These are phyloP conservation scores for Mucor irregularis DNA, from an alignment of 371 early-diverging fungal species.

Conservation along the genomic window DNA sequence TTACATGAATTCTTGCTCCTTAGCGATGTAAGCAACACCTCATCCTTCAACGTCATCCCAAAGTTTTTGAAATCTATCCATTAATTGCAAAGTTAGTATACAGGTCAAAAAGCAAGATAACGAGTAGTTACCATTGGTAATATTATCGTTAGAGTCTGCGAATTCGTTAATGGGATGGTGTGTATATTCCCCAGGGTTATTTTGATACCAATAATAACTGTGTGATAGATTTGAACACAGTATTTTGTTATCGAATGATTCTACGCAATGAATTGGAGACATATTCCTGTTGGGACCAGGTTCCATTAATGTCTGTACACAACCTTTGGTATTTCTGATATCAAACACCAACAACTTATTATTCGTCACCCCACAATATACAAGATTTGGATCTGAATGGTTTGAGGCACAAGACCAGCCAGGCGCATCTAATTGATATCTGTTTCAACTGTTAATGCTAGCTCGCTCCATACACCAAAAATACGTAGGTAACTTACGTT, in stretches of 20 bases:
- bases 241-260: background rate
- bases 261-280: slow-evolving; percentile 13
- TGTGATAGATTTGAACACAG: slow-evolving; percentile 8
- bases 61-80: slow-evolving; percentile 1
- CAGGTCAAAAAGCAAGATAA: background rate
- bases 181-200: background rate
- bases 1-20: background rate
- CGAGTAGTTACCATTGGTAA: background rate
- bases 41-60: background rate
- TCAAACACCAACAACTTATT: slow-evolving; percentile 36
- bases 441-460: too few species aligned
- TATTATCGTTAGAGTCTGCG: background rate
- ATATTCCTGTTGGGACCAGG: background rate
- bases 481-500: too few species aligned
- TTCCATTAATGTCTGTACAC: background rate
- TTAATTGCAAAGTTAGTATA: background rate
- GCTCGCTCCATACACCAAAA: too few species aligned
- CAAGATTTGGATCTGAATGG: slow-evolving; percentile 14
- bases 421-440: slow-evolving; percentile 21
- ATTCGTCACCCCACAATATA: slow-evolving; percentile 41
- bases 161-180: background rate
- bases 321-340: slow-evolving; percentile 34
- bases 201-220: slow-evolving; percentile 8
- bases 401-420: slow-evolving; percentile 42
- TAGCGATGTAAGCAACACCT: background rate